These are phyloP conservation scores for Pisolithus albus DNA, from an alignment of 768 basidiomycete genomes.

Conservation along the genomic window DNA sequence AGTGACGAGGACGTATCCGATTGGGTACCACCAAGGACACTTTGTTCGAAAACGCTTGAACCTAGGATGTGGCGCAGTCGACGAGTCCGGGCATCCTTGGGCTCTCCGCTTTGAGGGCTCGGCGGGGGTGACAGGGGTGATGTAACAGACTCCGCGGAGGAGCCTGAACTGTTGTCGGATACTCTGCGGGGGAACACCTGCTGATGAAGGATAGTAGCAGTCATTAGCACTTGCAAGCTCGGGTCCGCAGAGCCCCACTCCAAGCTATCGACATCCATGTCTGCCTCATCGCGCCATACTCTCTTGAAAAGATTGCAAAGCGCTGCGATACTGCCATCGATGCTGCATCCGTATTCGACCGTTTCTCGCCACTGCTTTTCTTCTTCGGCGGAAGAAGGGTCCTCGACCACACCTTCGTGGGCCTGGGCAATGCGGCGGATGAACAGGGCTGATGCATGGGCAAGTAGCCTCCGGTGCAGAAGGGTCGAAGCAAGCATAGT, in stretches of 20 bases:
- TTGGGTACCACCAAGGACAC: constrained; percentile 7
- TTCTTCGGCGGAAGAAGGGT: constrained; percentile 17
- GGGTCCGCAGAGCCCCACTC: constrained; percentile 29
- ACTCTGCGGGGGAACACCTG: constrained; percentile 44
- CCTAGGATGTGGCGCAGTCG: constrained; percentile 53
- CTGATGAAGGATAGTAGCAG: constrained; percentile 54
- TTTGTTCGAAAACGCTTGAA: constrained; percentile 38
- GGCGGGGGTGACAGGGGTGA: constrained; percentile 55
- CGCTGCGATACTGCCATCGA: constrained; percentile 52
- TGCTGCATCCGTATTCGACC: constrained; percentile 52
- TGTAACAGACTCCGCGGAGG: constrained; percentile 22
- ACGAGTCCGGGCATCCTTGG: constrained; percentile 32
- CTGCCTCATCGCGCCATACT: constrained; percentile 39
- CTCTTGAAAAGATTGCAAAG: constrained; percentile 53
- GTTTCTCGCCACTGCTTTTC: constrained; percentile 40
- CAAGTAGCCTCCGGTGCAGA: constrained; percentile 46
- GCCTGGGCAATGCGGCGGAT: constrained; percentile 35
- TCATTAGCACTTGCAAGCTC: constrained; percentile 48
- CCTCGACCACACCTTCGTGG: constrained; percentile 7
- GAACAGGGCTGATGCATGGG: constrained; percentile 51
- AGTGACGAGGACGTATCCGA: constrained; percentile 26
- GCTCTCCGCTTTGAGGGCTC: constrained; percentile 28
- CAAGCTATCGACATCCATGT: constrained; percentile 27
- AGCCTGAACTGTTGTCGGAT: constrained; percentile 8
- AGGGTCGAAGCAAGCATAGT: constrained; percentile 44